phyloP scores from a whole-genome alignment of 1,284 basidiomycete species.

The Ganoderma leucocontextum region DNA sequence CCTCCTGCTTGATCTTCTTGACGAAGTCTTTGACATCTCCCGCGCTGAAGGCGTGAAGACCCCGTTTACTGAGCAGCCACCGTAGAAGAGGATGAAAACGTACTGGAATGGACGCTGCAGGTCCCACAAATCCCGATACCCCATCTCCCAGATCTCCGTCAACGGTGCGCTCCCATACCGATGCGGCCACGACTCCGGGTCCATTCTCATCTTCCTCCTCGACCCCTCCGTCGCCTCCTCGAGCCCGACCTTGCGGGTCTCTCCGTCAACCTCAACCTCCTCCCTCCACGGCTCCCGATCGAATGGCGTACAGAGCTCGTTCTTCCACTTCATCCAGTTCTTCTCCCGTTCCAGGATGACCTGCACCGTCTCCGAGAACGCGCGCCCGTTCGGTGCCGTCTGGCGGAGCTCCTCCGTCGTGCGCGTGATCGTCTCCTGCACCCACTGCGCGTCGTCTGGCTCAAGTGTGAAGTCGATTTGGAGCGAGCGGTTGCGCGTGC shows the following conservation, averaged over 20 bases:
- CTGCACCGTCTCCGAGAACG: constrained; percentile 75
- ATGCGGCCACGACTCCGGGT: constrained; percentile 66
- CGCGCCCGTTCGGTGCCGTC: constrained; percentile 76
- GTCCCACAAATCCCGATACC: constrained; percentile 69
- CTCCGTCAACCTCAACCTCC: constrained; percentile 50
- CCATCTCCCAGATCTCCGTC: constrained; percentile 84
- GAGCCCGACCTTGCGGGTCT: constrained; percentile 56
- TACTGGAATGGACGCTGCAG: constrained; percentile 73
- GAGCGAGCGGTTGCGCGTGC: constrained; percentile 72
- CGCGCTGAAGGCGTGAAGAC: constrained; percentile 48
- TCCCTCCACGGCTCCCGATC: constrained; percentile 71
- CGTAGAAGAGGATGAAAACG: constrained; percentile 36
- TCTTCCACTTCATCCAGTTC: constrained; percentile 90
- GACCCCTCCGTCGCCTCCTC: constrained; percentile 65
- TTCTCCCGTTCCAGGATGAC: constrained; percentile 81
- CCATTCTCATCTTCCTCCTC: constrained; percentile 61
- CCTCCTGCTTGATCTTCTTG: constrained; percentile 72
- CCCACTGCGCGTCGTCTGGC: constrained; percentile 72
- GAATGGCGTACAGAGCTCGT: constrained; percentile 77
- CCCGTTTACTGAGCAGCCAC: too few relatives aligned
- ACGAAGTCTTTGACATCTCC: constrained; percentile 78
- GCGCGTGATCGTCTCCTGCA: constrained; percentile 70
- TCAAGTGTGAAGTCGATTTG: constrained; percentile 84
- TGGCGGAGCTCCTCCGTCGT: constrained; percentile 75
- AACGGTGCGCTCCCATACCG: constrained; percentile 69